These are phyloP conservation scores for Ulvella scutata DNA, from an alignment of 139 green algal species.

Conservation along the genomic window DNA sequence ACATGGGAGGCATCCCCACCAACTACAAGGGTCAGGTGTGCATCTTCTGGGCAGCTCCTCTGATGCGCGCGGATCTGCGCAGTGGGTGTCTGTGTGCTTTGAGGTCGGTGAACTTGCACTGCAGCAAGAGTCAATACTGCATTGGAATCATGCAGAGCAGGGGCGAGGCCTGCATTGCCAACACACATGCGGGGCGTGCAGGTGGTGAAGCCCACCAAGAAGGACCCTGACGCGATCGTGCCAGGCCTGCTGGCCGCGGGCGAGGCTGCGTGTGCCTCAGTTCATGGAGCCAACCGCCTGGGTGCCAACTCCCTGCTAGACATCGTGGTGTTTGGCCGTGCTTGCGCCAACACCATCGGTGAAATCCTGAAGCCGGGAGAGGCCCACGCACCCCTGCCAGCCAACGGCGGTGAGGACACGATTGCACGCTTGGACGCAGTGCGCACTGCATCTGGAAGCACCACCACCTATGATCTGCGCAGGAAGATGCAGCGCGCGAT, in stretches of 20 bases:
- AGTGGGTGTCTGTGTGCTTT: no score
- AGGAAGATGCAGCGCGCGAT: slow-evolving; percentile 76
- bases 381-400: slow-evolving; percentile 54
- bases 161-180: not conserved
- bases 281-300: slow-evolving; percentile 97
- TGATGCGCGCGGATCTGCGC: no score
- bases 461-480: slow-evolving; percentile 59
- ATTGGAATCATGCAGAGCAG: not conserved
- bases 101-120: no score
- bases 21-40: slow-evolving; percentile 80
- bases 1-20: slow-evolving; percentile 97
- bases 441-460: slow-evolving; percentile 59
- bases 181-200: slow-evolving; percentile 1
- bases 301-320: slow-evolving; percentile 96
- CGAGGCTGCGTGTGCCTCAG: slow-evolving; percentile 81
- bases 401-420: slow-evolving; percentile 46
- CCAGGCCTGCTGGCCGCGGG: slow-evolving; percentile 88
- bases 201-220: slow-evolving; percentile 8
- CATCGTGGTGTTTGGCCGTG: slow-evolving; percentile 97
- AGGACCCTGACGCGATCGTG: slow-evolving; percentile 68
- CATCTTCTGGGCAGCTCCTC: no score
- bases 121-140: not conserved
- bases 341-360: slow-evolving; percentile 68
- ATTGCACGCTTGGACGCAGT: slow-evolving; percentile 78
- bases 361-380: slow-evolving; percentile 71